Percentiles rank a stretch among this genome's conserved stretches.
Conservation (phyloP, 495 filamentous ascomycete genomes). For the Rostrohypoxylon terebratum region DNA sequence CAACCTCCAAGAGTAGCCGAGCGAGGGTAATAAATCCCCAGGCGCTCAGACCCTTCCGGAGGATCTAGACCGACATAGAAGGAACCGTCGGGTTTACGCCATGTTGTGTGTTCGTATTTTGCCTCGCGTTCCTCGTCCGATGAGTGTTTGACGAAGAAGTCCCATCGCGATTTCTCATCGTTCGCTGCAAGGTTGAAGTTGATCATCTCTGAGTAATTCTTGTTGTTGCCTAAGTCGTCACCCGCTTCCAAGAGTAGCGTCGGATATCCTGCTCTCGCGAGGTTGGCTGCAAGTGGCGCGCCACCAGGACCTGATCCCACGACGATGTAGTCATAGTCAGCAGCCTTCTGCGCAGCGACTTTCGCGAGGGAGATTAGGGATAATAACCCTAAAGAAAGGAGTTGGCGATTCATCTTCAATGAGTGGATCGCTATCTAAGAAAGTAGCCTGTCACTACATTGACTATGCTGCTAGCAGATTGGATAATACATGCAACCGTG, state of each 20-base stretch:
- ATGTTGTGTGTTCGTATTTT: constrained; percentile 60
- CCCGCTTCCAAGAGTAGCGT: constrained; percentile 74
- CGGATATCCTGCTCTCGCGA: constrained; percentile 69
- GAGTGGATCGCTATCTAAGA: not conserved
- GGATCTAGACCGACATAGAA: constrained; percentile 62
- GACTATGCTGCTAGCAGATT: not conserved
- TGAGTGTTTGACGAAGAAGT: constrained; percentile 66
- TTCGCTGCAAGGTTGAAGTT: constrained; percentile 60
- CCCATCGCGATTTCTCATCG: constrained; percentile 62
- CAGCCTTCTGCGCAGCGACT: constrained; percentile 40
- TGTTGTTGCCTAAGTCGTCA: constrained; percentile 67
- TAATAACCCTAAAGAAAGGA: constrained; percentile 44
- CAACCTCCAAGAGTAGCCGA: constrained; percentile 61
- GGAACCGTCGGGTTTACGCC: constrained; percentile 57
- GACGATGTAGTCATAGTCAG: constrained; percentile 72
- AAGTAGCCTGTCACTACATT: not conserved
- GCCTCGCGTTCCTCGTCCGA: constrained; percentile 55
- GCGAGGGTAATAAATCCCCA: constrained; percentile 63
- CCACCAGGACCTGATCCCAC: constrained; percentile 75
- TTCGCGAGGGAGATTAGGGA: constrained; percentile 49
- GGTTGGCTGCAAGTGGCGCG: constrained; percentile 69
- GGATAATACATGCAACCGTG: not conserved
- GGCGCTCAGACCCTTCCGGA: constrained; percentile 55
- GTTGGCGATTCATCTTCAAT: constrained; percentile 34
- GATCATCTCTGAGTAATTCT: constrained; percentile 54